Conservation (phyloP, 805 yeast genomes). For the Priceomyces medius region DNA sequence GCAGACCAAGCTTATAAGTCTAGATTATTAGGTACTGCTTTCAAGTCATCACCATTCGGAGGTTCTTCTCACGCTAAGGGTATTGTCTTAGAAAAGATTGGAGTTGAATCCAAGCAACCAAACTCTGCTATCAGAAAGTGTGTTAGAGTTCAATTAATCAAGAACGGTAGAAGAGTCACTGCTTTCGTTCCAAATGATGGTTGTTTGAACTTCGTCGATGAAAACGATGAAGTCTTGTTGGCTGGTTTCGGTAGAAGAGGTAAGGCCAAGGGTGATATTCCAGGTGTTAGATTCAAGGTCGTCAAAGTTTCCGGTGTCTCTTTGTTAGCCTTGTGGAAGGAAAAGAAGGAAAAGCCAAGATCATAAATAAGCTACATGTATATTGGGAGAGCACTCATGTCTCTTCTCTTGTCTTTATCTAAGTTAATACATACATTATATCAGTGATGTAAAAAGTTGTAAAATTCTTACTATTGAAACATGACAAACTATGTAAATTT, state of each 20-base stretch:
- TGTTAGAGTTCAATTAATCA: conserved; percentile 99
- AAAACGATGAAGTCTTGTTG: conserved; percentile 98
- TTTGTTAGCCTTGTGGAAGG: conserved; percentile 99
- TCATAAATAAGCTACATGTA: conserved; percentile 55
- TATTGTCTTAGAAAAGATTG: conserved; percentile 98
- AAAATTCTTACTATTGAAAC: neutral
- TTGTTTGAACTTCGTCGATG: conserved; percentile 99
- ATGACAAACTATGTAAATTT: no score
- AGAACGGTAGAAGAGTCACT: conserved; percentile 99
- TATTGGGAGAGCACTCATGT: conserved; percentile 15
- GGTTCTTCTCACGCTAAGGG: conserved; percentile 99
- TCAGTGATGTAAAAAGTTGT: conserved; percentile 3
- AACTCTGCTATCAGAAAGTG: conserved; percentile 99
- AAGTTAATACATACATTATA: conserved; percentile 18
- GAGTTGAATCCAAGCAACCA: conserved; percentile 99
- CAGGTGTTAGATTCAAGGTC: conserved; percentile 99
- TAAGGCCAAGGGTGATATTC: conserved; percentile 99
- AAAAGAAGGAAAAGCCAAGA: conserved; percentile 99
- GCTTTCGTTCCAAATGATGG: conserved; percentile 99
- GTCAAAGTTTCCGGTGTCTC: conserved; percentile 99
- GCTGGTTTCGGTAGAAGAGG: conserved; percentile 99
- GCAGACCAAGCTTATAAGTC: conserved; percentile 98
- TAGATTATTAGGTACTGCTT: conserved; percentile 99
- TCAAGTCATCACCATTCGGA: conserved; percentile 99
- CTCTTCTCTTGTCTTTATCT: conserved; percentile 8